Conservation (phyloP, 257 asterid genomes). For the Penstemon barbatus region DNA sequence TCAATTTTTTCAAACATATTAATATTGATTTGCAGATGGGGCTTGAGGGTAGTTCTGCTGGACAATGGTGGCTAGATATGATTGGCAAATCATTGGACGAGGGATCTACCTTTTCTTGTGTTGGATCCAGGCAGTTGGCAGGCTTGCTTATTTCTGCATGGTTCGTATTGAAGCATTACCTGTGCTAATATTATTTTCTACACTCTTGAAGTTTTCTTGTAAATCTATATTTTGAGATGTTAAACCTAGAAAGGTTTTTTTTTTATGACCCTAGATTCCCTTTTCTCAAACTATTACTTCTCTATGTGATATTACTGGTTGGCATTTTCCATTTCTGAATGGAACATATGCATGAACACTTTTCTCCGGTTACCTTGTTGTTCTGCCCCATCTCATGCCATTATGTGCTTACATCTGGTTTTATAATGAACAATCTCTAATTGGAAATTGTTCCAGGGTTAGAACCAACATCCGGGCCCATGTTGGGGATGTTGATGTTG, state of each 20-base stretch:
- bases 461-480: slow-evolving; percentile 62
- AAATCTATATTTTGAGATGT: slow-evolving; percentile 2
- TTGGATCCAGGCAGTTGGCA: slow-evolving; percentile 98
- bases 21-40: slow-evolving; percentile 68
- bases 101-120: slow-evolving; percentile 75
- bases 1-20: slow-evolving; percentile 1
- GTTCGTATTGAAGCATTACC: slow-evolving; percentile 47
- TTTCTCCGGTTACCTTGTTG: slow-evolving; percentile 4
- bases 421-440: slow-evolving; percentile 12
- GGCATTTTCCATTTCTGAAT: slow-evolving; percentile 13
- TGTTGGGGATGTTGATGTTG: slow-evolving; percentile 93
- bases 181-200: neutral
- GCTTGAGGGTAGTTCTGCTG: slow-evolving; percentile 94
- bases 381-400: neutral
- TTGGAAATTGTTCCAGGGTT: slow-evolving; percentile 54
- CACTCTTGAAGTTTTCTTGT: slow-evolving; percentile 7
- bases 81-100: slow-evolving; percentile 90
- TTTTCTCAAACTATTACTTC: slow-evolving; percentile 1
- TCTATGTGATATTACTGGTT: slow-evolving; percentile 13
- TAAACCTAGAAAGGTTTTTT: neutral
- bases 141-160: slow-evolving; percentile 93
- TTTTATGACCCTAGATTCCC: neutral
- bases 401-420: slow-evolving; percentile 8
- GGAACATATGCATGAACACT: neutral
- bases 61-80: slow-evolving; percentile 98